Evolutionary conservation across 768 basidiomycete species (phyloP).

Genomic region (Tylopilus vinaceipallidus): DNA sequence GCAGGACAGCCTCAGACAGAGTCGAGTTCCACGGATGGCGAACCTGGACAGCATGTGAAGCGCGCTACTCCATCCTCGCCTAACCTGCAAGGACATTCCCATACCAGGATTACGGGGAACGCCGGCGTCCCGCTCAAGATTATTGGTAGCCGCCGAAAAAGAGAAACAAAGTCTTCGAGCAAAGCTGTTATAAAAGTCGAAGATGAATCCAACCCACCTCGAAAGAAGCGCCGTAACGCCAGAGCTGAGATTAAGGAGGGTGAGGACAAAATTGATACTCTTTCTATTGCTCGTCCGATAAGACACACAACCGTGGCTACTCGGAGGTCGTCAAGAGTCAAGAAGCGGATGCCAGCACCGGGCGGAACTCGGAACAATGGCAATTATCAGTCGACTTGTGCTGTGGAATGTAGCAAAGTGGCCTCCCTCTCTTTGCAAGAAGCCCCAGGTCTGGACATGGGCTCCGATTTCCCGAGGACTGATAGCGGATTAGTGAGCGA

Average conservation of each 20-base stretch:
- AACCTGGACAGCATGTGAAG: neutral
- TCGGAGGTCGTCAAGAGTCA: constrained; percentile 20
- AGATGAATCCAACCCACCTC: constrained; percentile 12
- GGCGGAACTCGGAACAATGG: constrained; percentile 4
- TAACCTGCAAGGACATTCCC: neutral
- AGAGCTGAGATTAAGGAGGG: neutral
- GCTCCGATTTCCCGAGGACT: neutral
- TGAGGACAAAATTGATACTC: neutral
- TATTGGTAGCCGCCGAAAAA: constrained; percentile 28
- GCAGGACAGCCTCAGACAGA: neutral
- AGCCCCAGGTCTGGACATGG: neutral
- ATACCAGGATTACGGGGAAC: constrained; percentile 2
- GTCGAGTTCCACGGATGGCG: neutral
- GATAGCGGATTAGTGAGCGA: constrained; percentile 9
- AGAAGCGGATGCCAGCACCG: constrained; percentile 4
- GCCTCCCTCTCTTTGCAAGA: neutral
- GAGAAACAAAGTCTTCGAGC: constrained; percentile 13
- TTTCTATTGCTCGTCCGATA: constrained; percentile 5
- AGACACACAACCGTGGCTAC: no score
- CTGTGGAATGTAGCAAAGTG: neutral
- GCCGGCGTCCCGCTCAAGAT: constrained; percentile 9
- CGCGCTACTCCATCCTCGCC: neutral
- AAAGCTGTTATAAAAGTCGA: constrained; percentile 9
- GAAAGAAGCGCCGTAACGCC: constrained; percentile 22
- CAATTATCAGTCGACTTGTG: neutral